These are phyloP conservation scores for Aspergillus floridensis DNA, from an alignment of 2,329 filamentous ascomycete genomes.

Conservation along the genomic window DNA sequence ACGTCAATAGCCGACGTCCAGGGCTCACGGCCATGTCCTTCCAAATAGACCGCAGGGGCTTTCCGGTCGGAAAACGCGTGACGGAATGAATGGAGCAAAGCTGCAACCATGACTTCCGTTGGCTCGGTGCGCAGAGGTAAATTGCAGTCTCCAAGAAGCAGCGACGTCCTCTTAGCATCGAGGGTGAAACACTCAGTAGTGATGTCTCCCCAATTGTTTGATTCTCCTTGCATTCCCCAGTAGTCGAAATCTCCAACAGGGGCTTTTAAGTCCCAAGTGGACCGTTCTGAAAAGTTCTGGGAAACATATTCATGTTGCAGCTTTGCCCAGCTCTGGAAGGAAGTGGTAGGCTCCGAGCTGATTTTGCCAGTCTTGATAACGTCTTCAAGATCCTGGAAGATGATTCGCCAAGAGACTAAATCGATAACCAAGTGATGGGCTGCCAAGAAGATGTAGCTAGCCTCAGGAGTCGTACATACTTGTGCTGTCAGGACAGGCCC, in stretches of 20 bases:
- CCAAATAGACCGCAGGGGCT: slow-evolving; percentile 3
- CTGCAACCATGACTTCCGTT: slow-evolving; percentile 10
- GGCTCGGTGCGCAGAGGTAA: background rate
- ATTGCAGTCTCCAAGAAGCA: slow-evolving; percentile 3
- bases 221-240: background rate
- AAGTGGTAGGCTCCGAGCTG: background rate
- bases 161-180: background rate
- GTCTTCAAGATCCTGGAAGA: slow-evolving; percentile 5
- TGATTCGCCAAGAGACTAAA: slow-evolving; percentile 7
- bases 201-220: background rate
- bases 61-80: slow-evolving; percentile 2
- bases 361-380: slow-evolving; percentile 2
- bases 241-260: background rate
- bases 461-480: background rate
- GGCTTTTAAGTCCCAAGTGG: background rate
- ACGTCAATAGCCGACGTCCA: slow-evolving; percentile 8
- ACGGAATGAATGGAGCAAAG: slow-evolving; percentile 9
- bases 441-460: background rate
- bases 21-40: slow-evolving; percentile 15
- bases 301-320: slow-evolving; percentile 9
- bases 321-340: slow-evolving; percentile 20
- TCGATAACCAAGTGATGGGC: slow-evolving; percentile 16
- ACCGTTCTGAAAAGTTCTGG: background rate
- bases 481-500: slow-evolving; percentile 10
- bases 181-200: background rate